Base-by-base conservation (phyloP, 768 basidiomycete genomes). In the Tylopilus felleus region DNA sequence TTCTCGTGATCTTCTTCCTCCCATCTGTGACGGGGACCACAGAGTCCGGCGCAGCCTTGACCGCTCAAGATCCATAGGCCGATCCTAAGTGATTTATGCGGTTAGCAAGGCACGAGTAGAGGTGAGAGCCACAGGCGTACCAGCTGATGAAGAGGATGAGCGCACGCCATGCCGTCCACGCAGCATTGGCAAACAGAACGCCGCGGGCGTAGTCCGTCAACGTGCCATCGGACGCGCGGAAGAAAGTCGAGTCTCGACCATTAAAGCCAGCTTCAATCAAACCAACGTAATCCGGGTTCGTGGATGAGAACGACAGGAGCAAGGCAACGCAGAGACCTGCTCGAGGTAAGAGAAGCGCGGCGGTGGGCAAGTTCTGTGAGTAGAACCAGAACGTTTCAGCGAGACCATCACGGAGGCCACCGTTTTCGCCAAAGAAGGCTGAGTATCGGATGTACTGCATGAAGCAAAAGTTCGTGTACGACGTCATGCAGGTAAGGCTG, bases 341-440 rank as follows among this genome's bases (percentile, higher is more conserved):
- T 55, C 93, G 82, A 23, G 93, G 93, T 19, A 96, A 74, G 39
- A 94, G 79, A n/a, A 92, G 78, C 9, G 83, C 79, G 39, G 94
- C 83, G 0, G 88, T 90, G 5, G 93, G 87, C 33, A 87, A 67
- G 65, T 93, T 92, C 74, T 96, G 93, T 1, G 92, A 84, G 60
- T 90, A 88, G 64, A 83, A 83, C 75, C 84, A 90, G 66, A 80
- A 90, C 14, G 86, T 86, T 72, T 96, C 93, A n/a, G 93, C 88
- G 41, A 93, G 72, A 52, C 79, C 79, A 56, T 84, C 79, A 43
- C 75, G 74, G 53, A 77, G 54, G 61, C 77, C 73, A 51, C 77
- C 80, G 41, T 73, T 73, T 59, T 82, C 77, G 31, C 75, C 73
- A 29, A 76, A 70, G 65, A 88, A 86, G 31, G 91, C 88, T 25